These are phyloP conservation scores for Aspergillus egyptiacus DNA, from an alignment of 495 filamentous ascomycete genomes.

Conservation along the genomic window DNA sequence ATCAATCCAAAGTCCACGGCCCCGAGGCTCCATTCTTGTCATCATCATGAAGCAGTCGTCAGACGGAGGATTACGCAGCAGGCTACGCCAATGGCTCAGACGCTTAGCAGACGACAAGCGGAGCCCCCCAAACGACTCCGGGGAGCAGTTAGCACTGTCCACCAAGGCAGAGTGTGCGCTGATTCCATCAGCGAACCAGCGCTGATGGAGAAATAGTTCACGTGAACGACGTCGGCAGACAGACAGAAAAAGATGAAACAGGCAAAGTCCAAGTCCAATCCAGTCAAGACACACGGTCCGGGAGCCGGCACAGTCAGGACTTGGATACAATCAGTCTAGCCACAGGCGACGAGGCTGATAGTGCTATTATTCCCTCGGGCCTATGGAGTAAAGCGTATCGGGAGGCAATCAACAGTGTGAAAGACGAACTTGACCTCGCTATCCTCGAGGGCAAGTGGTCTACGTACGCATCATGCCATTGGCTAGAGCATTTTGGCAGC, in stretches of 20 bases:
- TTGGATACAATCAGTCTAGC: background rate
- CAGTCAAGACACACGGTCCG: background rate
- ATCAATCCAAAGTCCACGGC: no score
- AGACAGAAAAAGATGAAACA: background rate
- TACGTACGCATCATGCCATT: conserved; percentile 24
- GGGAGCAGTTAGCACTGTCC: background rate
- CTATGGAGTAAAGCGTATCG: conserved; percentile 2
- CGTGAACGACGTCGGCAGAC: background rate
- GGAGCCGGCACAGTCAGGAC: background rate
- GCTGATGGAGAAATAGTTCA: background rate
- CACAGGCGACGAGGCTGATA: background rate
- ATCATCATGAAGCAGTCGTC: background rate
- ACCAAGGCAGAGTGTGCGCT: background rate
- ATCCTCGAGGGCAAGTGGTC: conserved; percentile 16
- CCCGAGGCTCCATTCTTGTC: no score
- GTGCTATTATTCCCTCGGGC: background rate
- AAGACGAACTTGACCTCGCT: conserved; percentile 11
- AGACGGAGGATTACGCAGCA: background rate
- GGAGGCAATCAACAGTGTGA: background rate
- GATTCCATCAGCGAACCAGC: background rate
- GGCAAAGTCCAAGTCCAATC: background rate
- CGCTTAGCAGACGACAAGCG: background rate
- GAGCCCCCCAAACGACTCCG: background rate
- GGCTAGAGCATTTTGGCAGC: conserved; percentile 17
- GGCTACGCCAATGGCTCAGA: background rate